These are phyloP conservation scores for Leccinum ochraceum DNA, from an alignment of 768 basidiomycete genomes.

Conservation along the genomic window DNA sequence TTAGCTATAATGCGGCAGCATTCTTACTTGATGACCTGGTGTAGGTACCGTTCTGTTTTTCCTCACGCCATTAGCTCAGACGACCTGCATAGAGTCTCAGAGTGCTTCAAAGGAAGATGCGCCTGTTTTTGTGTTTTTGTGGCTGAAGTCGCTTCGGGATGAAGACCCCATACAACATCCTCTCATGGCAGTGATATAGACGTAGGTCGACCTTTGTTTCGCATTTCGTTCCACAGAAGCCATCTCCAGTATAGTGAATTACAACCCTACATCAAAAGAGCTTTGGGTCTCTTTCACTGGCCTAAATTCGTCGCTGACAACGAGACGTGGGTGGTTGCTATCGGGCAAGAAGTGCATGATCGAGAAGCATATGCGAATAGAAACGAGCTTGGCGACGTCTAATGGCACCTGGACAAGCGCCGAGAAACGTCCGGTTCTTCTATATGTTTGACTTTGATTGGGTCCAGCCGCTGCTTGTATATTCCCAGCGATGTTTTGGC, in stretches of 20 bases:
- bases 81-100: background rate
- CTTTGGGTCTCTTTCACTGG: background rate
- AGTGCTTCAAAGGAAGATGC: background rate
- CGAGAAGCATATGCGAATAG: background rate
- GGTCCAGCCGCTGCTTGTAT: background rate
- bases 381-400: background rate
- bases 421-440: background rate
- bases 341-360: background rate
- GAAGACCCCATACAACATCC: background rate
- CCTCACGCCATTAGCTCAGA: background rate
- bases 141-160: background rate
- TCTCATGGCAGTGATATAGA: background rate
- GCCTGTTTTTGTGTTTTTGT: background rate
- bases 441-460: background rate
- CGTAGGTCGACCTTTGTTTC: background rate
- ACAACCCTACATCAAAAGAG: background rate
- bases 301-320: background rate
- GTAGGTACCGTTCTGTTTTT: background rate
- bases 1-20: background rate
- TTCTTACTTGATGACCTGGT: background rate
- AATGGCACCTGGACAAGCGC: background rate
- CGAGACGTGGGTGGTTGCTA: background rate
- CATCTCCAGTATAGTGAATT: background rate
- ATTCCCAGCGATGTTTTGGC: background rate
- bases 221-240: background rate